A percentile compares a stretch with the other conserved stretches of the same genome.
phyloP scores from a whole-genome alignment of 768 basidiomycete genomes.

The Clitopilus passeckerianus region DNA sequence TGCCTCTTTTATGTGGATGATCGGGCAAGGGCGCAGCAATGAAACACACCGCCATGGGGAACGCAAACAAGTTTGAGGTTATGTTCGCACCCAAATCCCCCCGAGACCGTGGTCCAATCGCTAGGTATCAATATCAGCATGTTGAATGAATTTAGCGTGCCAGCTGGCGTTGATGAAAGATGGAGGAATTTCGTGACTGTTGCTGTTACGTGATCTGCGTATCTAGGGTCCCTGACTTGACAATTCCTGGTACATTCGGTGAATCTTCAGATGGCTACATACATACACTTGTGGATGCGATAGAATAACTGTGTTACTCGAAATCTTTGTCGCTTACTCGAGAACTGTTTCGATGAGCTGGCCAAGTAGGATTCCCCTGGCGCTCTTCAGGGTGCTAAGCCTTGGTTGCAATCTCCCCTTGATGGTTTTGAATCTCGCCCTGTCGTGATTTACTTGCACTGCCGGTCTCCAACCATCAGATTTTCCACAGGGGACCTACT shows the following conservation, averaged over 20 bases:
- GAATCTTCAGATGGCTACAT: not conserved
- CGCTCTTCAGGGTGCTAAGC: not conserved
- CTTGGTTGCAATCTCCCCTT: not conserved
- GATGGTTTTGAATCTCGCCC: not conserved
- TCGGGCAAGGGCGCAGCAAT: not conserved
- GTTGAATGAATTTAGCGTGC: not conserved
- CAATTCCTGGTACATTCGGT: not conserved
- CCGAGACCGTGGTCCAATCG: not conserved
- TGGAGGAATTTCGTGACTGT: not conserved
- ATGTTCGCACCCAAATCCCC: not conserved
- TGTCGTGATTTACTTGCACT: slow-evolving; percentile 2
- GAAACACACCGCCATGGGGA: not conserved
- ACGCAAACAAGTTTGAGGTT: not conserved
- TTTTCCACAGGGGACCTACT: slow-evolving; percentile 7
- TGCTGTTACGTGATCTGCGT: not conserved
- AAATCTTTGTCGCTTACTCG: not conserved
- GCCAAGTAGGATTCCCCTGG: not conserved
- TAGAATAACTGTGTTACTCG: not conserved
- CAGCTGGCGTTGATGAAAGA: not conserved
- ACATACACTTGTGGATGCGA: not conserved
- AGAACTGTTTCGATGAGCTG: not conserved
- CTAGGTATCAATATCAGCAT: not conserved
- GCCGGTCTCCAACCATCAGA: slow-evolving; percentile 9
- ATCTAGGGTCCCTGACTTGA: not conserved
- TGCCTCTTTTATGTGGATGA: not conserved